phyloP scores from a whole-genome alignment of 2,329 filamentous ascomycete genomes.

The Fusarium tuaranense region DNA sequence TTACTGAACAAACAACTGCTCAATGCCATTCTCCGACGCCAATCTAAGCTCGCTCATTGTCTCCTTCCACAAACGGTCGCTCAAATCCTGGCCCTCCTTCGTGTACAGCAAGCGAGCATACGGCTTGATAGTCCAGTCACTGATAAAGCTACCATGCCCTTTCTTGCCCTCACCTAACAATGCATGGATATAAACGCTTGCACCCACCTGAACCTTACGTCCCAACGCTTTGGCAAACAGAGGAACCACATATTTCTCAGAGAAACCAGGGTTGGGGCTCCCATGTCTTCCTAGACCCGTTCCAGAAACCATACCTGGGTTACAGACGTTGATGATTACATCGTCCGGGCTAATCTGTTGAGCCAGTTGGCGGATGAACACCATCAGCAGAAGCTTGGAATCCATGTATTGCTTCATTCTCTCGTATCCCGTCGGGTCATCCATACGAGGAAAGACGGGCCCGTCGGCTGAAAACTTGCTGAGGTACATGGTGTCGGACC shows the following conservation, averaged over 20 bases:
- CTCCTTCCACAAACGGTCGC: not conserved
- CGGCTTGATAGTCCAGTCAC: slow-evolving; percentile 7
- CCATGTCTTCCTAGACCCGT: not conserved
- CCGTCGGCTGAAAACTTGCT: not conserved
- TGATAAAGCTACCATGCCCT: slow-evolving; percentile 6
- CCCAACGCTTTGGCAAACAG: not conserved
- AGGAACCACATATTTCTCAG: not conserved
- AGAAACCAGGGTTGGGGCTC: not conserved
- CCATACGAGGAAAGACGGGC: not conserved
- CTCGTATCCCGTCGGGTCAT: not conserved
- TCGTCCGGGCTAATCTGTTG: not conserved
- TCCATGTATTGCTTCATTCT: not conserved
- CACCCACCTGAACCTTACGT: not conserved
- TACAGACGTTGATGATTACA: slow-evolving; percentile 6
- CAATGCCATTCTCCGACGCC: not conserved
- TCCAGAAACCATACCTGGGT: not conserved
- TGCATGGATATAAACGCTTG: not conserved
- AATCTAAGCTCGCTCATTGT: not conserved
- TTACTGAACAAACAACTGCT: not conserved
- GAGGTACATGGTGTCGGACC: slow-evolving; percentile 10
- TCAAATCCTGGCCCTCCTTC: not conserved
- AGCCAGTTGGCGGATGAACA: slow-evolving; percentile 1
- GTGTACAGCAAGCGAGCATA: not conserved
- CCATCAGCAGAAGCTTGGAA: slow-evolving; percentile 3
- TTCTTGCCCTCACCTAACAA: not conserved